Percentiles rank a stretch among this genome's conserved stretches.
These are phyloP conservation scores for Theobroma cacao DNA, from an alignment of 345 rosid species.

Conservation along the genomic window DNA sequence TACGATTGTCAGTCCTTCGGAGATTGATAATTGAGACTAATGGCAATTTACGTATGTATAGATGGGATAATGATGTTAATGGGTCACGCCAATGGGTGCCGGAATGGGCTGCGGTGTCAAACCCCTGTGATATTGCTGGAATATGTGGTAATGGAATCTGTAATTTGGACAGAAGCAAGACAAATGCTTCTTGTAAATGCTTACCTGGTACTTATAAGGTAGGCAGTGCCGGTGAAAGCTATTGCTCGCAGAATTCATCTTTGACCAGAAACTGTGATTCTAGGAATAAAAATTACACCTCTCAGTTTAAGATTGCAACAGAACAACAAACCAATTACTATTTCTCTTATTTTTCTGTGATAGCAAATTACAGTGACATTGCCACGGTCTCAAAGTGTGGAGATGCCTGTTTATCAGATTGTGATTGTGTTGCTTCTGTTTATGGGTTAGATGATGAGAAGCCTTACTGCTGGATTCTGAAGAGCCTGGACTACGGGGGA, in stretches of 20 bases:
- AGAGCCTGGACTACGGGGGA: slow-evolving; percentile 74
- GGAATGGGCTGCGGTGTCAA: slow-evolving; percentile 91
- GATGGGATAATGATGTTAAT: slow-evolving; percentile 80
- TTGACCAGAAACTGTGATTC: slow-evolving; percentile 41
- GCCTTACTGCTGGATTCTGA: slow-evolving; percentile 86
- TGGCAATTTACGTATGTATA: slow-evolving; percentile 74
- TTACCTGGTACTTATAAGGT: slow-evolving; percentile 60
- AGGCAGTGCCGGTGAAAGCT: slow-evolving; percentile 21
- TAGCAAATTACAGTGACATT: slow-evolving; percentile 67
- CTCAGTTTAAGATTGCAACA: slow-evolving; percentile 44
- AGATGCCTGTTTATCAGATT: slow-evolving; percentile 66
- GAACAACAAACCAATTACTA: slow-evolving; percentile 80
- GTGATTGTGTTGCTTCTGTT: slow-evolving; percentile 85
- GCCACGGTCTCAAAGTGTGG: slow-evolving; percentile 60
- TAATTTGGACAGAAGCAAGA: slow-evolving; percentile 61
- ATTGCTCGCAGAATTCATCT: slow-evolving; percentile 55
- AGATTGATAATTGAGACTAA: slow-evolving; percentile 71
- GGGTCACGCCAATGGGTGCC: slow-evolving; percentile 83
- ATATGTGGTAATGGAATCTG: slow-evolving; percentile 86
- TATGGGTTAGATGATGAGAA: slow-evolving; percentile 84
- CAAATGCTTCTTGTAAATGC: slow-evolving; percentile 71
- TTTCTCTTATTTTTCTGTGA: slow-evolving; percentile 56
- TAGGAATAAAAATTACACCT: slow-evolving; percentile 24
- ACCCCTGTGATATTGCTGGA: slow-evolving; percentile 86
- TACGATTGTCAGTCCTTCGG: slow-evolving; percentile 35